Base-by-base conservation (phyloP, 495 filamentous ascomycete species). In the Tuber indicum region DNA sequence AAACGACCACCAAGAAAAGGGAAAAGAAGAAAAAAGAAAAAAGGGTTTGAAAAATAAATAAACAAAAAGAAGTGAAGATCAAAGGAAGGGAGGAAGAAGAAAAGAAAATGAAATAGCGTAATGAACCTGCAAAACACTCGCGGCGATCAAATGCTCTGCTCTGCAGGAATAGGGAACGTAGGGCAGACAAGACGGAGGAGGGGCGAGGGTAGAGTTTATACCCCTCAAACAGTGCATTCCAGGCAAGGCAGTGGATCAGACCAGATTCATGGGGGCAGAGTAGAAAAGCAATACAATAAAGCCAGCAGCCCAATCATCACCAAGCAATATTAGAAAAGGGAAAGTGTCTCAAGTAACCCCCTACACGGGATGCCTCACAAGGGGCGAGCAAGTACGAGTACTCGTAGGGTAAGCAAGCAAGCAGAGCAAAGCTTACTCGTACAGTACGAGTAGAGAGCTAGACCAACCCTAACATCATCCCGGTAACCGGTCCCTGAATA, bases 101-200 rank as follows among this genome's bases (percentile, higher is more conserved):
- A 36, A 66, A 66, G 8, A 4, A 66, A 66, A 66, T 5, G 32
- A 66, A 66, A 66, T 36, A 19, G 58, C 16, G 58, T 66, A 17
- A 32, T 66, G 58, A 66, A 66, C 58, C 58, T 66, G 58, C 58
- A 66, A 66, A 66, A 66, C n/a, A 66, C 58, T 26, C 58, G 14
- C 12, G 58, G 12, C 58, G 58, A 66, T 36, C 58, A 66, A 36
- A 36, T 66, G 58, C 32, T 66, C 58, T 66, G 26, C 58, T 36
- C 58, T 66, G 58, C 58, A 66, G 58, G 58, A 66, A 58, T 58
- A 16, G 58, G 3, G 58, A 66, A 66, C 26, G 58, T 66, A 62
- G 58, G 58, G 12, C 58, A 14, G 26, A 36, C 26, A 36, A 17
- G 58, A 66, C 14, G 26, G 32, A 58, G 52, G 21, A 26, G 58